Base-by-base conservation (phyloP, 2,329 filamentous ascomycete species). In the Fusarium nematophilum region DNA sequence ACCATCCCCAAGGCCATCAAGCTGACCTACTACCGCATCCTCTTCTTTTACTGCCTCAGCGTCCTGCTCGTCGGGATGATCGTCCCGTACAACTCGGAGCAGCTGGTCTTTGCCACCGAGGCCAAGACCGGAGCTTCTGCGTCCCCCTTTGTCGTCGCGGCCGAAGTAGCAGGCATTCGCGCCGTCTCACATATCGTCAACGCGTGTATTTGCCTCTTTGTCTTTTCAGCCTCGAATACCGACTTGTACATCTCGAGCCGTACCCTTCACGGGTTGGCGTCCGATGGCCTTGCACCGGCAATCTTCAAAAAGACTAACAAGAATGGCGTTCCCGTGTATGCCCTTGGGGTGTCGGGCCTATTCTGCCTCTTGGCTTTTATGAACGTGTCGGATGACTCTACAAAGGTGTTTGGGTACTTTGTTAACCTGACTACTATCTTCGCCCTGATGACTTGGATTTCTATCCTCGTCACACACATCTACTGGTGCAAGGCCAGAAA, bases 11-110 rank as follows among this genome's bases (percentile, higher is more conserved):
- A 87, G 55, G 90, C 90, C 47, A 93, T 93, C 80, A 90, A 87
- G 72, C 82, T 92, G 42, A 93, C 90, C 64, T 93, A 93, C 76
- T 93, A 86, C 79, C 90, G 91, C 53, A 93, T 94, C 72, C 76
- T 92, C 64, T 79, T 93, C 78, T 94, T 94, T 81, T 94, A 94
- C 80, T 82, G 87, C 67, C 75, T 92, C 54, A 88, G 85, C 17
- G 89, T 93, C 30, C 82, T 94, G 46, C 81, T 93, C 45, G 79
- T 94, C 49, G 90, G 90, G 69, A 91, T 92, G 83, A 81, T 90
- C 45, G 88, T 94, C 4, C 89, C 90, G 1, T 93, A 90, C 80
- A 77, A 93, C 79, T 85, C 84, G 31, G 0, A 60, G 0, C 73
- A 84, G 1, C 86, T 92, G 5, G 75, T 78, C 17, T 87, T 88